Evolutionary conservation across 495 filamentous ascomycete species (phyloP), one percentile per base, ranked within the genome.

Genomic region (Penicillium bialowiezense): DNA sequence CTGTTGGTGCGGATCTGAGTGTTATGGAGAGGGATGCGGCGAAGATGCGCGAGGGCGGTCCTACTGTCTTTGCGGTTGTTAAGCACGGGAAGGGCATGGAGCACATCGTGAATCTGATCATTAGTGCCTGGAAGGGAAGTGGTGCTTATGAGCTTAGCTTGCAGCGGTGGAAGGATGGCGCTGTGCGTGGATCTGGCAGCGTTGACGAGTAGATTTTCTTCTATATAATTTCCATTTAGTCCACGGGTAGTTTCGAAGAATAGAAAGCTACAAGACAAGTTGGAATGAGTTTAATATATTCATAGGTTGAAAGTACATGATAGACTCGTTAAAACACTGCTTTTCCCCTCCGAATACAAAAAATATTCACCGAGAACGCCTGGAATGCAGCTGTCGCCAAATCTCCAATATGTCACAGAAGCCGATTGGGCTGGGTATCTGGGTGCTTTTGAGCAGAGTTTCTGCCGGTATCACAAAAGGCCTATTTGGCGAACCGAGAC

Each of bases 21-120:
- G 91, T 98, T 14, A 98, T 98, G 93, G 93, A 97, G 69, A 73
- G 92, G 44, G 93, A 98, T 76, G 85, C 92, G 28, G 70, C 88
- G 45, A 92, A 89, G 80, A 98, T 98, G 87, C 74, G 91, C 57
- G 93, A 97, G 65, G 93, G 91, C 7, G 93, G 93, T 0, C 93
- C 93, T 23, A 96, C 91, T n/a, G 85, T 98, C 21, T 97, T 97
- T 64, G 93, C 92, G 19, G 86, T 92, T 74, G 93, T 98, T 1
- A 97, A 97, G 84, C 82, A 95, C 70, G 89, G 86, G 12, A 85
- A 86, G 53, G 88, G 82, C 1, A 78, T 97, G 9, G 77, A 90
- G 38, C 80, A 89, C 70, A 96, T 98, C 65, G 84, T 96, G 13
- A 83, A 86, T 24, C 71, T 97, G 73, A 88, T 98, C 42, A 35